A percentile compares a stretch with the other conserved stretches of the same genome.
phyloP scores from a whole-genome alignment of 2,329 filamentous ascomycete species.

The Neonectria coccinea region DNA sequence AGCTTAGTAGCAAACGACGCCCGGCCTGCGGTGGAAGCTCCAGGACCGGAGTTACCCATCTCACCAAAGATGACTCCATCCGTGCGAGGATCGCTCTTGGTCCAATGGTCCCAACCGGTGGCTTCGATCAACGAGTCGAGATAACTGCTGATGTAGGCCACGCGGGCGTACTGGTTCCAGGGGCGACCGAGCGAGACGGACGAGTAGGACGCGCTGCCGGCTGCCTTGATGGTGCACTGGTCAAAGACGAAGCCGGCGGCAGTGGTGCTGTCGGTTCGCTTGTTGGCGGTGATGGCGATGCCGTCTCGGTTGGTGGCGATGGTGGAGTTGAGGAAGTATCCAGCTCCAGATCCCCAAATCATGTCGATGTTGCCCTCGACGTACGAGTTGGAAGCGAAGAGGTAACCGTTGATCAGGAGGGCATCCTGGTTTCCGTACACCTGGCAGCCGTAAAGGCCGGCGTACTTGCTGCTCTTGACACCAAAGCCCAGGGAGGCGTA shows the following conservation, averaged over 20 bases:
- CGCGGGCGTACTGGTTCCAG: slow-evolving; percentile 40
- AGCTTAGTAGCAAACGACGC: slow-evolving; percentile 40
- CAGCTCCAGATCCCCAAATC: slow-evolving; percentile 56
- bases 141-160: slow-evolving; percentile 39
- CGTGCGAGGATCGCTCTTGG: slow-evolving; percentile 37
- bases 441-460: slow-evolving; percentile 55
- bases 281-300: slow-evolving; percentile 50
- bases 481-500: slow-evolving; percentile 60
- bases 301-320: slow-evolving; percentile 48
- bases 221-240: slow-evolving; percentile 47
- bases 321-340: slow-evolving; percentile 55
- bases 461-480: slow-evolving; percentile 51
- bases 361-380: slow-evolving; percentile 63
- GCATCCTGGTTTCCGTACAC: slow-evolving; percentile 64
- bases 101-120: slow-evolving; percentile 40
- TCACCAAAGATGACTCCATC: slow-evolving; percentile 38
- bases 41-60: slow-evolving; percentile 35
- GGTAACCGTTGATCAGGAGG: slow-evolving; percentile 58
- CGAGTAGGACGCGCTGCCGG: slow-evolving; percentile 40
- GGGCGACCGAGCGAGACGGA: slow-evolving; percentile 39
- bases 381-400: slow-evolving; percentile 59
- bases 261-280: slow-evolving; percentile 53
- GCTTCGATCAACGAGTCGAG: slow-evolving; percentile 28
- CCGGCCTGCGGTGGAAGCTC: slow-evolving; percentile 33
- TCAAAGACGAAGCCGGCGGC: slow-evolving; percentile 52